Evolutionary conservation across 805 yeast species (phyloP).

Genomic region (Saturnispora serradocipensis): DNA sequence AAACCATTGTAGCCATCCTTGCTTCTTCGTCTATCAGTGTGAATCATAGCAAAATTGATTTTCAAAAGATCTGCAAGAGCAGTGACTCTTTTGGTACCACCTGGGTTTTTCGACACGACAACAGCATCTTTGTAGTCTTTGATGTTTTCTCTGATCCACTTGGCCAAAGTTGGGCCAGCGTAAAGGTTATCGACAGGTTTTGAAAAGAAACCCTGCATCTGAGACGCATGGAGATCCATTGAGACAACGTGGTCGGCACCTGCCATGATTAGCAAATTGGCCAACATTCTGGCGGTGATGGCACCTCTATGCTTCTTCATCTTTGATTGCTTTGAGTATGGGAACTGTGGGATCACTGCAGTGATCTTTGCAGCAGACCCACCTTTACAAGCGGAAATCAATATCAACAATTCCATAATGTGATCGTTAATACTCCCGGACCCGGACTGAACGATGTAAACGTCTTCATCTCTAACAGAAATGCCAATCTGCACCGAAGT

Average conservation of each 20-base stretch:
- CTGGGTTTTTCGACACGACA: slow-evolving; percentile 97
- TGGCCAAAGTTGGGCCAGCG: slow-evolving; percentile 93
- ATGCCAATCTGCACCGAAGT: slow-evolving; percentile 93
- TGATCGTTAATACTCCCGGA: slow-evolving; percentile 85
- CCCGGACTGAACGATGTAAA: slow-evolving; percentile 85
- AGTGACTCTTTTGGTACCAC: slow-evolving; percentile 97
- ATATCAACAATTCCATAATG: slow-evolving; percentile 89
- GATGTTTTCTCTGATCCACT: slow-evolving; percentile 90
- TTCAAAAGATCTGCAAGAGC: slow-evolving; percentile 94
- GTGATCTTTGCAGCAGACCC: slow-evolving; percentile 97
- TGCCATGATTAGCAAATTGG: slow-evolving; percentile 90
- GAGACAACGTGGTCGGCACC: slow-evolving; percentile 99
- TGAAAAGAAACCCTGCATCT: slow-evolving; percentile 98
- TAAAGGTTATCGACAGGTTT: slow-evolving; percentile 95
- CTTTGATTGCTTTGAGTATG: slow-evolving; percentile 93
- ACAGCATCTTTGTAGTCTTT: slow-evolving; percentile 82
- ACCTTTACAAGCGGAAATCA: slow-evolving; percentile 92
- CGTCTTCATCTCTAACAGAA: slow-evolving; percentile 94
- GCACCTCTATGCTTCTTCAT: slow-evolving; percentile 99
- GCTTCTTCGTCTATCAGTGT: slow-evolving; percentile 90
- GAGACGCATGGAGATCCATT: slow-evolving; percentile 94
- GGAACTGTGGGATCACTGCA: slow-evolving; percentile 96
- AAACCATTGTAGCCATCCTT: slow-evolving; percentile 44
- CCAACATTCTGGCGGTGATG: slow-evolving; percentile 96
- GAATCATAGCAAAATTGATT: slow-evolving; percentile 97